Evolutionary conservation across 129 eudicot species (phyloP).

Genomic region (Daucus carota): DNA sequence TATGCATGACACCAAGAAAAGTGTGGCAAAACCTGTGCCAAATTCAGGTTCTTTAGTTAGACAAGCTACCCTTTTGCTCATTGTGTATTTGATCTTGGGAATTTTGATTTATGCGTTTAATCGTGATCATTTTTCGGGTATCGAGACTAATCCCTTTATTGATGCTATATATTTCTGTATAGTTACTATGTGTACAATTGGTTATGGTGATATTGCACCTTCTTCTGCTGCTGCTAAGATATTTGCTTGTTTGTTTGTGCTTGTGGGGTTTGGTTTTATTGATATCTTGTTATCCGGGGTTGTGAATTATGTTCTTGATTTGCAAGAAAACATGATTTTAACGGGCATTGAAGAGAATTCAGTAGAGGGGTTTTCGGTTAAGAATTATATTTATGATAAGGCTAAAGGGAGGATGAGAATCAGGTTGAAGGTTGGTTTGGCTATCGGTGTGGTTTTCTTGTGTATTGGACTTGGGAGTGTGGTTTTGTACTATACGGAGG

Average conservation of each 20-base stretch:
- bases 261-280: conserved; percentile 56
- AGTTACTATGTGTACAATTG: conserved; percentile 70
- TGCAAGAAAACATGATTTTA: conserved; percentile 38
- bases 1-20: conserved; percentile 18
- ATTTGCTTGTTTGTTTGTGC: conserved; percentile 43
- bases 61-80: conserved; percentile 36
- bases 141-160: conserved; percentile 40
- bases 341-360: conserved; percentile 15
- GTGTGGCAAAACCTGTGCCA: conserved; percentile 21
- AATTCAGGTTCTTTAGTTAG: conserved; percentile 20
- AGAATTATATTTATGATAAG: conserved; percentile 31
- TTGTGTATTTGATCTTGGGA: conserved; percentile 36
- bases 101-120: conserved; percentile 33
- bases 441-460: conserved; percentile 35
- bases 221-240: conserved; percentile 38
- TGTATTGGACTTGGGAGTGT: conserved; percentile 42
- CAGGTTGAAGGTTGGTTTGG: conserved; percentile 42
- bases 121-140: conserved; percentile 42
- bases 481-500: conserved; percentile 33
- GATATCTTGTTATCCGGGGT: conserved; percentile 48
- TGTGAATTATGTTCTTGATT: conserved; percentile 41
- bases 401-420: conserved; percentile 57
- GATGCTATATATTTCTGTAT: conserved; percentile 61
- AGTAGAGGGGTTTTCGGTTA: conserved; percentile 9
- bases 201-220: conserved; percentile 63